phyloP scores from a whole-genome alignment of 129 eudicot species.

The Flaveria bidentis region DNA sequence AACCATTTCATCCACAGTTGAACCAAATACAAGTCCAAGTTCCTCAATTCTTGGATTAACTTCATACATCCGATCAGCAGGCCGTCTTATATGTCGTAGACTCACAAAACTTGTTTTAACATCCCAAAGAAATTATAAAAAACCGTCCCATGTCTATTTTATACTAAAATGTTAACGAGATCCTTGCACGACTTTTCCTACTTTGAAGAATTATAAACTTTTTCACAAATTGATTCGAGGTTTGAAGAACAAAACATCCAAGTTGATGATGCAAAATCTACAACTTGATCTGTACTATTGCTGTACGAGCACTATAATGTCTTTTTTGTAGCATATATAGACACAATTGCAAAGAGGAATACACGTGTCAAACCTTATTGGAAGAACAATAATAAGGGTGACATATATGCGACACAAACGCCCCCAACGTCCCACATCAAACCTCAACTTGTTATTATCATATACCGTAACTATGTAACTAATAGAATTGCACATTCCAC shows the following conservation, averaged over 20 bases:
- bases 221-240: neutral
- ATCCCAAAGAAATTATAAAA: neutral
- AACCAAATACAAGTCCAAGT: neutral
- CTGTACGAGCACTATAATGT: neutral
- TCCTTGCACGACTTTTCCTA: too few relatives aligned
- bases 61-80: neutral
- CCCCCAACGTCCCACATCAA: constrained; percentile 28
- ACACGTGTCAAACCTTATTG: constrained; percentile 16
- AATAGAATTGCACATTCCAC: constrained; percentile 40
- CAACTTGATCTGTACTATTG: constrained; percentile 10
- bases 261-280: constrained; percentile 9
- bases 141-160: neutral
- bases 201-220: too few relatives aligned
- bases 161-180: too few relatives aligned
- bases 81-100: neutral
- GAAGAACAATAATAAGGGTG: constrained; percentile 15
- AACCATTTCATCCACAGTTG: neutral
- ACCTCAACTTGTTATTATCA: constrained; percentile 30
- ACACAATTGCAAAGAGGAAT: neutral
- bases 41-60: neutral
- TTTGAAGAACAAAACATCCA: too few relatives aligned
- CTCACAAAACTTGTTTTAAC: neutral
- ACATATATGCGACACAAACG: constrained; percentile 22
- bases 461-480: constrained; percentile 15
- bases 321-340: too few relatives aligned